These are phyloP conservation scores for Gyrodon lividus DNA, from an alignment of 768 basidiomycete species.

Conservation along the genomic window DNA sequence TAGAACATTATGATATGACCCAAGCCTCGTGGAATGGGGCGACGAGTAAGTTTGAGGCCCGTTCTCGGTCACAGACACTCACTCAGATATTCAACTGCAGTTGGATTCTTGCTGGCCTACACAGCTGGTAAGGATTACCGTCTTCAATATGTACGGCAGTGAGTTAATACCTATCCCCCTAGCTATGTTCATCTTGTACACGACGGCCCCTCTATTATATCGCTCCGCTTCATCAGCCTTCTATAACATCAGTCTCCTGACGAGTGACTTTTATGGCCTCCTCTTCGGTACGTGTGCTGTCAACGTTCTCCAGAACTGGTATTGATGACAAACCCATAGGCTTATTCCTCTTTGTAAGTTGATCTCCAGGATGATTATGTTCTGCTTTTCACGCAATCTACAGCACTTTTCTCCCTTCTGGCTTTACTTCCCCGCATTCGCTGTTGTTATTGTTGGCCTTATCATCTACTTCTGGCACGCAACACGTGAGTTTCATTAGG, in stretches of 20 bases:
- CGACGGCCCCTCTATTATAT: slow-evolving; percentile 81
- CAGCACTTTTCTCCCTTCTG: slow-evolving; percentile 84
- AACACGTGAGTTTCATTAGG: slow-evolving; percentile 57
- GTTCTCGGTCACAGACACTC: slow-evolving; percentile 12
- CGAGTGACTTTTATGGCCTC: slow-evolving; percentile 85
- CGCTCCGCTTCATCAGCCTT: slow-evolving; percentile 83
- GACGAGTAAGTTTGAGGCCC: slow-evolving; percentile 57
- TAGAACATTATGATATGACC: slow-evolving; percentile 70
- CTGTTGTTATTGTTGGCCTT: slow-evolving; percentile 66
- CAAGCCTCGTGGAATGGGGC: slow-evolving; percentile 69
- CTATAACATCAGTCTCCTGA: slow-evolving; percentile 83
- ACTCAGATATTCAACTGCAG: slow-evolving; percentile 26
- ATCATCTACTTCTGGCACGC: slow-evolving; percentile 86
- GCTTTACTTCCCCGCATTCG: slow-evolving; percentile 84
- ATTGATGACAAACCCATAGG: slow-evolving; percentile 27
- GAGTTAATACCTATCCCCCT: not conserved
- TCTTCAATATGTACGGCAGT: not conserved
- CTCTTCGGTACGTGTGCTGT: slow-evolving; percentile 52
- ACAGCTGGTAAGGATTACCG: slow-evolving; percentile 34
- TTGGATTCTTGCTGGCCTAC: slow-evolving; percentile 53
- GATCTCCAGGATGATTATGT: not conserved
- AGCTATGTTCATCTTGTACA: slow-evolving; percentile 86
- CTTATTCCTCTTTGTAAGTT: slow-evolving; percentile 52
- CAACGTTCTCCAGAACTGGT: not conserved
- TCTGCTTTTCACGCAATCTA: slow-evolving; percentile 6